Evolutionary conservation across 2,329 filamentous ascomycete genomes (phyloP), one percentile per base, ranked within the genome.

Genomic region (Talaromyces islandicus): DNA sequence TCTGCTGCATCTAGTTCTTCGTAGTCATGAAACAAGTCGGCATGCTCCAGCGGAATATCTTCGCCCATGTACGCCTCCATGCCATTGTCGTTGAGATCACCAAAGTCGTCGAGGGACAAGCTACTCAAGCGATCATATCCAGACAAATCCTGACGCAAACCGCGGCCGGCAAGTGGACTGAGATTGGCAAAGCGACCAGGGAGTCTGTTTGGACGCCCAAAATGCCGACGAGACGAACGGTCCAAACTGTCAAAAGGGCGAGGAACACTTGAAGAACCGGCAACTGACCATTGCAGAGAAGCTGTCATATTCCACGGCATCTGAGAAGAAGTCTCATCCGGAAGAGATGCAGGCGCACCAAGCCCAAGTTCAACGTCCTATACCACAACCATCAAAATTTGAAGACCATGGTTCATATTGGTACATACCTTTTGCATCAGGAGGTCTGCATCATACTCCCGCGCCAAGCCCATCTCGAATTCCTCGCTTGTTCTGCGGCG

Each of bases 281-380:
- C 74, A 27, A 75, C 78, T 51, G 84, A 86, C 57, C 81, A 81
- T 57, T 80, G 78, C 4, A 80, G 68, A 2, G 83, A 85, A 3
- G 82, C 79, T 7, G 79, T 83, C 51, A 82, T 75, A 64, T 89
- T 89, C 87, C 87, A 90, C 11, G 87, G 87, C 80, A 89, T 85
- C n/a, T 81, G 76, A 4, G 82, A 84, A 25, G 84, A 84, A 29
- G 83, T 83, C 57, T 87, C 83, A 61, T 95, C 89, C 4, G 85
- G 84, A 57, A 94, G 81, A 7, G 84, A 83, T 0, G 84, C 81
- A 0, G 80, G 83, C 0, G 84, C 88, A 48, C 90, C 85, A 73
- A 90, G 85, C 21, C 87, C 89, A 25, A 90, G 73, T 71, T 95
- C 91, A 21, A 88, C 72, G 9, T 83, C 83, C 64, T 78, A 56